Evolutionary conservation across 2,329 filamentous ascomycete genomes (phyloP), one percentile per base, ranked within the genome.

Genomic region (Parastagonospora nodorum): DNA sequence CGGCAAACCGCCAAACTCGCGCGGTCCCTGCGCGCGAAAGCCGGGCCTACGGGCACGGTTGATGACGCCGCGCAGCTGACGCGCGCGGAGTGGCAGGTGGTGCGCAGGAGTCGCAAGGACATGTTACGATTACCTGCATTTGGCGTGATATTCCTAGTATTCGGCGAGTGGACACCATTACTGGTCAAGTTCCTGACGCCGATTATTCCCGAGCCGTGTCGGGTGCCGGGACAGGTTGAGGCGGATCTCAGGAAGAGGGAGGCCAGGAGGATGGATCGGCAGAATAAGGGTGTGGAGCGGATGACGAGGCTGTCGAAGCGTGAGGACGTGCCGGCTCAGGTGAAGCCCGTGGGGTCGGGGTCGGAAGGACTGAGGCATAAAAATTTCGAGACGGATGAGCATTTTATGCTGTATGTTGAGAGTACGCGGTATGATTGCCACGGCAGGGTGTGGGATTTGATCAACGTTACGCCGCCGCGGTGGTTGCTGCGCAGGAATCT

Each of bases 111-210:
- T 36, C 77, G 79, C 36, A 83, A 88, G 63, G 94, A 97, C 71
- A 75, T 90, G 39, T 77, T 84, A n/a, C 86, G 91, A 19, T 79
- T 97, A 45, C 90, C 92, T 0, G 73, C 89, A 1, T 97, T 99
- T 69, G 86, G 79, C 0, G 54, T 96, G 2, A 77, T 97, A 42
- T 80, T 96, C 6, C 64, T 93, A 1, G 56, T 96, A 12, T 90
- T 89, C 69, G 93, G 92, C 24, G 93, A 97, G 74, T 88, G 96
- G 75, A 90, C 92, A 1, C 91, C 92, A 0, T 68, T 97, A 5
- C 75, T 95, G 5, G 88, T 96, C 1, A 77, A 92, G 6, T 82
- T 85, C 29, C 77, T 96, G 24, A 82, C 82, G 0, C 85, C 86
- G 15, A 78, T 91, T 16, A 88, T 96, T 24, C 93, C 93, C 0